These are phyloP conservation scores for Beauveria sp. DNA, from an alignment of 2,329 filamentous ascomycete genomes.

Conservation along the genomic window DNA sequence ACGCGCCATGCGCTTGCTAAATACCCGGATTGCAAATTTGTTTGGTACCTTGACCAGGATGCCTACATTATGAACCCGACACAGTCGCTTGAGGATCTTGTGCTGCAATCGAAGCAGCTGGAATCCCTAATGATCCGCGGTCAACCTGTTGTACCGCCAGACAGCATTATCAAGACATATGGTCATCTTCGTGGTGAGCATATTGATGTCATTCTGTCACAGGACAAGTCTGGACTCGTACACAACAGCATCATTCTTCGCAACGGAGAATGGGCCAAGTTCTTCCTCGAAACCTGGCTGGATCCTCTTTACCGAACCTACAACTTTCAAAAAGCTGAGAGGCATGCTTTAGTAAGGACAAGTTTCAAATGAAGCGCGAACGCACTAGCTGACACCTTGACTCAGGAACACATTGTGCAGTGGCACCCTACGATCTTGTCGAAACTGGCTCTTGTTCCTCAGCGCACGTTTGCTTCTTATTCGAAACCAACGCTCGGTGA, in stretches of 20 bases:
- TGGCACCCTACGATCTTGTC: constrained; percentile 96
- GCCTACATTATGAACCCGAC: constrained; percentile 81
- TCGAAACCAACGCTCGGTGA: constrained; percentile 47
- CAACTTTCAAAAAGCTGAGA: constrained; percentile 93
- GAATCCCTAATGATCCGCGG: constrained; percentile 79
- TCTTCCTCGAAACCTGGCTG: constrained; percentile 92
- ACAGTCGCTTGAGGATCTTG: constrained; percentile 58
- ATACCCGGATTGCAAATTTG: constrained; percentile 66
- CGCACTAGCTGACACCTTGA: constrained; percentile 20
- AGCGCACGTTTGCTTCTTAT: constrained; percentile 77
- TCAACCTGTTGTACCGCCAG: constrained; percentile 80
- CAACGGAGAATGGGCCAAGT: constrained; percentile 85
- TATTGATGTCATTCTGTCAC: constrained; percentile 74
- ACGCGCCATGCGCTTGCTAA: constrained; percentile 81
- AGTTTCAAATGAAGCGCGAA: background rate
- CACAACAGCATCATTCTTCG: constrained; percentile 71
- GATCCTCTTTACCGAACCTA: constrained; percentile 90
- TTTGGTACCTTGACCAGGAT: constrained; percentile 83
- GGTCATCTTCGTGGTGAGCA: constrained; percentile 67
- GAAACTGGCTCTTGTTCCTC: constrained; percentile 82
- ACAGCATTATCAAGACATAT: constrained; percentile 96
- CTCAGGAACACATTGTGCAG: constrained; percentile 77
- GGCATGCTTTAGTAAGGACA: constrained; percentile 70
- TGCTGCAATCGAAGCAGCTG: constrained; percentile 60
- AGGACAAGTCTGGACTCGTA: constrained; percentile 74